Conservation (phyloP, 2,329 filamentous ascomycete genomes). For the Elsinoe fawcettii region DNA sequence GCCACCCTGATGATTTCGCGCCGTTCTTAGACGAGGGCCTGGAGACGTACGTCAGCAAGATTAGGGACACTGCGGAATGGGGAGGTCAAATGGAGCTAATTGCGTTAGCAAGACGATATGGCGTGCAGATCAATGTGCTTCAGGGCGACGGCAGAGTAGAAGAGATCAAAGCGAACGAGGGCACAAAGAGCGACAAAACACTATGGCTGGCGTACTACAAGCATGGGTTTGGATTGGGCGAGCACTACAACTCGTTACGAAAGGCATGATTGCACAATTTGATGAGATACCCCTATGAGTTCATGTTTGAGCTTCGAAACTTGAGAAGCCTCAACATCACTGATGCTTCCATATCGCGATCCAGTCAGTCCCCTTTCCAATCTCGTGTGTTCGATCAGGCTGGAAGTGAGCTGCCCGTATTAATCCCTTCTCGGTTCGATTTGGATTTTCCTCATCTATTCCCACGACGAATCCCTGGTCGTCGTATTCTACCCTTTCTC, state of each 20-base stretch:
- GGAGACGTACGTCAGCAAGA: constrained; percentile 62
- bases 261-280: constrained; percentile 22
- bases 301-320: neutral
- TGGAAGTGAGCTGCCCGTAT: constrained; percentile 46
- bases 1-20: constrained; percentile 70
- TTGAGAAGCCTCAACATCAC: neutral
- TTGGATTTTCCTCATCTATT: constrained; percentile 35
- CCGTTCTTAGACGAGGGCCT: constrained; percentile 81
- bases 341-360: constrained; percentile 42
- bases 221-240: constrained; percentile 86
- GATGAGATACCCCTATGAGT: neutral
- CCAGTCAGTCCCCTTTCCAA: constrained; percentile 45
- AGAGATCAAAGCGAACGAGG: constrained; percentile 54
- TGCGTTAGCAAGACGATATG: constrained; percentile 74
- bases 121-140: constrained; percentile 72
- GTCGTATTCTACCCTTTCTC: constrained; percentile 57
- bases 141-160: constrained; percentile 74
- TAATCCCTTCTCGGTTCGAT: constrained; percentile 36
- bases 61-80: constrained; percentile 88
- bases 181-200: constrained; percentile 41
- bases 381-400: constrained; percentile 49
- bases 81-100: constrained; percentile 85
- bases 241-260: constrained; percentile 89
- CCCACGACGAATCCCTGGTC: constrained; percentile 40
- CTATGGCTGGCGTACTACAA: constrained; percentile 94